Conservation (phyloP, 169 alveolate genomes). For the Plasmodium ovale region DNA sequence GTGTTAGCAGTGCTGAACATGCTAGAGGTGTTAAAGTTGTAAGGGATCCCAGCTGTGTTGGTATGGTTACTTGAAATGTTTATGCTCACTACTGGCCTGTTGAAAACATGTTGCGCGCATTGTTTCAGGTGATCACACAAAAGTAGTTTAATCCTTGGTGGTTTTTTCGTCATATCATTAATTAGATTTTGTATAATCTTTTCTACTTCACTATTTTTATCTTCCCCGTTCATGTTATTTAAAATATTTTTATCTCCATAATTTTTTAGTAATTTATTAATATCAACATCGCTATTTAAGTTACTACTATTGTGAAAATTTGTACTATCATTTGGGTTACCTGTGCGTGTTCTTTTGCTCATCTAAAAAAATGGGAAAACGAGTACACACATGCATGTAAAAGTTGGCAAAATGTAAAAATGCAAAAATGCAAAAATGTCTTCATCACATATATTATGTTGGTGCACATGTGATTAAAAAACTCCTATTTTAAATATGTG, state of each 20-base stretch:
- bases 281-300: constrained; percentile 4
- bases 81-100: constrained; percentile 38
- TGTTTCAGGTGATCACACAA: constrained; percentile 81
- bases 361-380: constrained; percentile 8
- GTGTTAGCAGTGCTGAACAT: not conserved
- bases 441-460: too few species aligned
- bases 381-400: not conserved
- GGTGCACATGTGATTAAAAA: too few species aligned
- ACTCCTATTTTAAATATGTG: too few species aligned
- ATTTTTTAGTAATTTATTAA: constrained; percentile 30
- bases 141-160: constrained; percentile 61
- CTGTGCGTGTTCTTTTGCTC: constrained; percentile 50
- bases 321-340: constrained; percentile 10
- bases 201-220: constrained; percentile 39
- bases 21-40: not conserved
- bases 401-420: too few species aligned
- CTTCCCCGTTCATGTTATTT: not conserved
- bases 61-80: not conserved
- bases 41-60: not conserved
- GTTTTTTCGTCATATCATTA: constrained; percentile 30
- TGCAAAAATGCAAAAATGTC: too few species aligned
- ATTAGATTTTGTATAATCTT: constrained; percentile 18
- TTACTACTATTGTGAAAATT: not conserved
- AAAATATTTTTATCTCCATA: constrained; percentile 20
- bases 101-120: constrained; percentile 86